Base-by-base conservation (phyloP, 257 asterid genomes). In the Anisodus acutangulus region DNA sequence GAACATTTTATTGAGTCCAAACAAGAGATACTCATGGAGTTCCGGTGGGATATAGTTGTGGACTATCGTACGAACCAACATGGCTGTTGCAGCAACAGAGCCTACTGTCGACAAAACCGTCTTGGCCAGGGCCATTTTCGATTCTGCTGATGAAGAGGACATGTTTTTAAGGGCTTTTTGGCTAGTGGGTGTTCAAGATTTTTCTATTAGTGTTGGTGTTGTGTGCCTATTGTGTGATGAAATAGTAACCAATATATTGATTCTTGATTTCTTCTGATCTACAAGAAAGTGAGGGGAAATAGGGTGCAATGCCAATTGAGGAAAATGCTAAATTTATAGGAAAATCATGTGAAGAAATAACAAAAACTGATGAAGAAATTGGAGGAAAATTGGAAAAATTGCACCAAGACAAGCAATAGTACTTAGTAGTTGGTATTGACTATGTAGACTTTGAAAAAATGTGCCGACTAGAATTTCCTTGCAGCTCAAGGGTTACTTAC, bases 41-140 rank as follows among this genome's bases (percentile, higher is more conserved):
- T 81, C 64, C 57, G 4, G 51, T 53, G 87, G 88, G 10, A 86
- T 82, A 39, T 86, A 84, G 43, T 86, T 86, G 11, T 78, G 64
- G 26, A 84, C 3, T 41, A 84, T 41, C 1, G 86, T 81, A 43
- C 88, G 63, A 3, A 86, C 66, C 9, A 88, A 83, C 81, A 83
- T 15, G 5, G 84, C 79, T 12, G 87, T 83, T 10, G 87, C 87
- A 45, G 87, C 83, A 70, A 70, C 8, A 80, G 51, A 8, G 88
- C 51, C 16, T 86, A 55, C 82, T 88, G 79, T 35, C n/a, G 82
- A 31, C 86, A 85, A 47, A 88, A 59, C 22, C 80, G 26, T 69
- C 35, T 69, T 69, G 78, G 55, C 54, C 15, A 69, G 8, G 6
- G 15, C 78, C 35, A 69, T 69, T 16, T 8, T 69, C 2, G 8